Percentiles rank a stretch among this genome's conserved stretches.
These are phyloP conservation scores for Pecoramyces ruminantium DNA, from an alignment of 192 early-diverging fungal genomes.

Conservation along the genomic window DNA sequence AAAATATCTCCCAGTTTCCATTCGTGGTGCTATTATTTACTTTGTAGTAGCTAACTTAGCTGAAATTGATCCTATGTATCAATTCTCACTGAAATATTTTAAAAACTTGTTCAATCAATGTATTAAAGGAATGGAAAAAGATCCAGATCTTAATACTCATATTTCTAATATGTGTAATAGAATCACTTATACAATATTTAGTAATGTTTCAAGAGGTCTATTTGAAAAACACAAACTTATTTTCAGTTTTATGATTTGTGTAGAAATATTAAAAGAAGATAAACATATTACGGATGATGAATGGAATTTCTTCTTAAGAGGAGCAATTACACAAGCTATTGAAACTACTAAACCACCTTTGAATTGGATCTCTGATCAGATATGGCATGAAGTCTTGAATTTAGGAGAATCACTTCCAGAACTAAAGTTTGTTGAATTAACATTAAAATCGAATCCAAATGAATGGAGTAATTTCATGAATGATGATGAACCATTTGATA, in stretches of 20 bases:
- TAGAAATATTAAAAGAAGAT: conserved; percentile 1
- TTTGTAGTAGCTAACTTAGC: conserved; percentile 42
- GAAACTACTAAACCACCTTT: conserved; percentile 20
- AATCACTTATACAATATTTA: conserved; percentile 1
- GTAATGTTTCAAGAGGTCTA: conserved; percentile 1
- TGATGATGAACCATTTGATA: not conserved
- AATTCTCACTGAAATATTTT: conserved; percentile 46
- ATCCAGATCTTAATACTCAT: not conserved
- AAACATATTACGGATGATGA: conserved; percentile 8
- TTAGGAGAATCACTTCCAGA: conserved; percentile 3
- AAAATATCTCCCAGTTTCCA: conserved; percentile 36
- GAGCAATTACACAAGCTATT: conserved; percentile 11
- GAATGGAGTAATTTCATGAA: not conserved
- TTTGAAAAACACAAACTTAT: conserved; percentile 3
- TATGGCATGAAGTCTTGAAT: conserved; percentile 38
- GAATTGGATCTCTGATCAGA: conserved; percentile 14
- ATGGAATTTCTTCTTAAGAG: conserved; percentile 44
- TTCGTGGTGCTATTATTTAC: conserved; percentile 40
- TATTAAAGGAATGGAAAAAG: conserved; percentile 11
- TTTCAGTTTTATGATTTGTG: conserved; percentile 3
- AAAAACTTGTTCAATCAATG: conserved; percentile 38
- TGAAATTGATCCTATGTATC: conserved; percentile 43
- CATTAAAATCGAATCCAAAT: not conserved
- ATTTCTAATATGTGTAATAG: not conserved
- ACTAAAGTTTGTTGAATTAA: not conserved